Evolutionary conservation across 176 grass and related monocot genomes (phyloP).

Genomic region (Canna indica): DNA sequence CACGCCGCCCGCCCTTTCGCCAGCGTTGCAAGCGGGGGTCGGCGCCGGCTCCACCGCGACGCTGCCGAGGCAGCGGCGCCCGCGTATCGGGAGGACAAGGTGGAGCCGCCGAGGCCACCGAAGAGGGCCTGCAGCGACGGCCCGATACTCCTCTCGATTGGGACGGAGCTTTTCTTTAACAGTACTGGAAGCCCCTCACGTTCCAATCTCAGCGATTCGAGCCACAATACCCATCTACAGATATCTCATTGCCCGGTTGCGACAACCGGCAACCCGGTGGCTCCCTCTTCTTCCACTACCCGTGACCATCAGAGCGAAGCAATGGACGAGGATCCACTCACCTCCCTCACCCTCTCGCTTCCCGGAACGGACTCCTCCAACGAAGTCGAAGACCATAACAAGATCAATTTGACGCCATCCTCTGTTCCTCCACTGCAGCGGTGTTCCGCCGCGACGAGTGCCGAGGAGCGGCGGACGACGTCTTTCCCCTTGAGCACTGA

Average conservation of each 20-base stretch:
- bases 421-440: neutral
- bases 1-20: too few relatives aligned
- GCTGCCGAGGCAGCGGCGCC: slow-evolving; percentile 12
- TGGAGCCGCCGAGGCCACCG: slow-evolving; percentile 21
- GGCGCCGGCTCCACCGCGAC: neutral
- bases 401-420: slow-evolving; percentile 25
- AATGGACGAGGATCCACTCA: slow-evolving; percentile 43
- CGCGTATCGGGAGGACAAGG: neutral
- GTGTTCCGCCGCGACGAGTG: neutral
- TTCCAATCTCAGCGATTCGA: slow-evolving; percentile 66
- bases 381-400: slow-evolving; percentile 30
- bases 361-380: slow-evolving; percentile 27
- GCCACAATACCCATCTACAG: slow-evolving; percentile 23
- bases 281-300: slow-evolving; percentile 7
- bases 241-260: slow-evolving; percentile 35
- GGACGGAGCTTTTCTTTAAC: neutral
- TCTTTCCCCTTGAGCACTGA: slow-evolving; percentile 34
- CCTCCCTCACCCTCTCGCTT: slow-evolving; percentile 60
- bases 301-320: neutral
- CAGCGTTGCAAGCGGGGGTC: neutral
- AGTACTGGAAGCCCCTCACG: slow-evolving; percentile 47
- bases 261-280: slow-evolving; percentile 30
- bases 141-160: neutral
- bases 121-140: slow-evolving; percentile 39
- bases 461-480: neutral